phyloP scores from a whole-genome alignment of 2,329 filamentous ascomycete species.

The Bretziella fagacearum region DNA sequence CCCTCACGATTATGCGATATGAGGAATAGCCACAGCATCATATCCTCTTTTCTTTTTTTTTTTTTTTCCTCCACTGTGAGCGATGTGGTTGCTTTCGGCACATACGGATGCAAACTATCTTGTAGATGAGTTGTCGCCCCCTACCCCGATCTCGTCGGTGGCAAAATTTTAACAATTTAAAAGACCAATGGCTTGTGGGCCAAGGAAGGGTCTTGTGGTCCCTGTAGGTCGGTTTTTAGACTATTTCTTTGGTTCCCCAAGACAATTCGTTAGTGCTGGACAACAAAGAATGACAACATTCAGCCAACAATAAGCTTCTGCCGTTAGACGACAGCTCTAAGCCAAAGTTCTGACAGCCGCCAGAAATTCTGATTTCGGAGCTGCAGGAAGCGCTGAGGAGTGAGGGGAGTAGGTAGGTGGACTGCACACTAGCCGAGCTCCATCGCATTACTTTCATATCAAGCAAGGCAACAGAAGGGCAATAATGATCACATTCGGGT shows the following conservation, averaged over 20 bases:
- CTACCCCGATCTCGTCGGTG: too few species aligned
- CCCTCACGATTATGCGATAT: neutral
- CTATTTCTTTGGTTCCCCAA: neutral
- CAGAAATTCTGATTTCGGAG: neutral
- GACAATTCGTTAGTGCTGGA: neutral
- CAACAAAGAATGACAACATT: neutral
- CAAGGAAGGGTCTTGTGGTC: neutral
- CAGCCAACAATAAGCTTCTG: neutral
- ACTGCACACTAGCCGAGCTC: neutral
- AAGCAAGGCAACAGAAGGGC: neutral
- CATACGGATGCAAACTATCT: too few species aligned
- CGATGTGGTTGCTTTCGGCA: neutral
- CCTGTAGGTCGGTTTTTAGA: neutral
- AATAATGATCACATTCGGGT: neutral
- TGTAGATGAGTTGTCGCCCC: too few species aligned
- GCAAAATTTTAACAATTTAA: too few species aligned
- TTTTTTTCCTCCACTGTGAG: neutral
- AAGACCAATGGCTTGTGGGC: too few species aligned
- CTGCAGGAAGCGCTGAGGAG: neutral
- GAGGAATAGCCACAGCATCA: neutral
- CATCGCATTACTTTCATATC: neutral
- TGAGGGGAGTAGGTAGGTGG: too few species aligned
- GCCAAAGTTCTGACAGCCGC: neutral
- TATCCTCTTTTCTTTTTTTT: neutral
- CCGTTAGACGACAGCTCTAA: neutral